Evolutionary conservation across 2,329 filamentous ascomycete genomes (phyloP), one percentile per base, ranked within the genome.

Genomic region (Cercospora zeae-maydis): DNA sequence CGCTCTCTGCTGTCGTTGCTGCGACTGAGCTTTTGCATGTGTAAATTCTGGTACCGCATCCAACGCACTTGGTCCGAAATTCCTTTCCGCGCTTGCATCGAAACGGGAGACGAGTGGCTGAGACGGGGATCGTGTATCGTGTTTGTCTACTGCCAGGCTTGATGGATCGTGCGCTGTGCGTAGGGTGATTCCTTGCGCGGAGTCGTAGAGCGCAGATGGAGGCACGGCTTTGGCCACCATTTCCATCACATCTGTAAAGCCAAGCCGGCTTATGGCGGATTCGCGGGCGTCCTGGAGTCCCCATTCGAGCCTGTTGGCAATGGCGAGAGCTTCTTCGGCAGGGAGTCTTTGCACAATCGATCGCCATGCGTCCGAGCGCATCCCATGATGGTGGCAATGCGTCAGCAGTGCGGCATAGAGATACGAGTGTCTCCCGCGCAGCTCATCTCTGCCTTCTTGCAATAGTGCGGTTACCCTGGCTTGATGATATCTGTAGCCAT

Each of bases 281-380:
- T 33, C 36, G 34, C 42, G 14, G 21, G 42, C 14, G n/a, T 33
- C 45, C 37, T 51, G 27, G 8, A 62, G 33, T 19, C 53, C 60
- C 60, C 60, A 58, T 53, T 58, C 54, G 19, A 62, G 37, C 16
- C 33, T 62, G 33, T 58, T 55, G 53, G 60, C 53, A 36, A 55
- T 36, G 30, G n/a, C 14, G 27, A 34, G 53, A 39, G 54, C 60
- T 19, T 45, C 42, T 14, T 58, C 42, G 19, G 47, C 53, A 16
- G 53, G 47, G 24, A 39, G 54, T 49, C 36, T 49, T n/a, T 37
- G 30, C 1, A 62, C 34, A 27, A 52, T 45, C 13, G 31, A 14
- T 51, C 16, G 45, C 53, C 60, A 62, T 16, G 49, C 54, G 7
- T 36, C 16, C 33, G 36, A 21, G 6, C 37, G 54, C 33, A 62